Conservation (phyloP, 2,329 filamentous ascomycete species). For the Madurella mycetomatis region DNA sequence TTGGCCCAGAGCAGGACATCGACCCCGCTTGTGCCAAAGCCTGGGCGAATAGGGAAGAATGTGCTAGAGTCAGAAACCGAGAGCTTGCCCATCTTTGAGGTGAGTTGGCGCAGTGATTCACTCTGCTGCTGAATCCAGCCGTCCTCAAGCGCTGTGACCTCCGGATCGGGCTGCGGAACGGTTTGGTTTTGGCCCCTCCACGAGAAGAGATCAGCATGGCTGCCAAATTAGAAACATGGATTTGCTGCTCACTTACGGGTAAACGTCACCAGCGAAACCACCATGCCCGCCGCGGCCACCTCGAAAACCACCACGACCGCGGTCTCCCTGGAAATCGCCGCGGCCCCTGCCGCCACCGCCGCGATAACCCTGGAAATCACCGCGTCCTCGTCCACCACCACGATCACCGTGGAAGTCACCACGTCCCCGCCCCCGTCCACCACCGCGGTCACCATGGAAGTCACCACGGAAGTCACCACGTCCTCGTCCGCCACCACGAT, state of each 20-base stretch:
- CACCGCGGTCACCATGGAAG: neutral
- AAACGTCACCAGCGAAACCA: slow-evolving; percentile 23
- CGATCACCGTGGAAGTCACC: slow-evolving; percentile 16
- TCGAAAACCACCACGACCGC: slow-evolving; percentile 9
- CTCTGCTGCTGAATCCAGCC: slow-evolving; percentile 26
- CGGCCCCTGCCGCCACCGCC: slow-evolving; percentile 20
- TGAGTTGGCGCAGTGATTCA: slow-evolving; percentile 26
- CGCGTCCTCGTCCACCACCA: slow-evolving; percentile 20
- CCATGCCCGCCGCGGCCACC: slow-evolving; percentile 10
- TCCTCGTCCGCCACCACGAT: slow-evolving; percentile 22
- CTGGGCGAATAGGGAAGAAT: slow-evolving; percentile 45
- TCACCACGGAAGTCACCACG: slow-evolving; percentile 13
- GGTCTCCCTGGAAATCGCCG: slow-evolving; percentile 8
- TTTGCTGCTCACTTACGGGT: slow-evolving; percentile 27
- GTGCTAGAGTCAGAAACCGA: slow-evolving; percentile 20
- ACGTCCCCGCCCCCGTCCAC: slow-evolving; percentile 17
- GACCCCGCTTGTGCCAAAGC: slow-evolving; percentile 43
- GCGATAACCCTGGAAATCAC: slow-evolving; percentile 15
- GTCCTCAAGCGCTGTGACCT: slow-evolving; percentile 28
- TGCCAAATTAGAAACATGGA: neutral
- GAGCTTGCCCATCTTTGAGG: slow-evolving; percentile 36
- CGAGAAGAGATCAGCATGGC: slow-evolving; percentile 8
- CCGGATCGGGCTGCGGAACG: slow-evolving; percentile 28
- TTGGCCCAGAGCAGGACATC: slow-evolving; percentile 49
- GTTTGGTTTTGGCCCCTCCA: slow-evolving; percentile 2